phyloP scores from a whole-genome alignment of 2,329 filamentous ascomycete species.

The Penicillium expansum region DNA sequence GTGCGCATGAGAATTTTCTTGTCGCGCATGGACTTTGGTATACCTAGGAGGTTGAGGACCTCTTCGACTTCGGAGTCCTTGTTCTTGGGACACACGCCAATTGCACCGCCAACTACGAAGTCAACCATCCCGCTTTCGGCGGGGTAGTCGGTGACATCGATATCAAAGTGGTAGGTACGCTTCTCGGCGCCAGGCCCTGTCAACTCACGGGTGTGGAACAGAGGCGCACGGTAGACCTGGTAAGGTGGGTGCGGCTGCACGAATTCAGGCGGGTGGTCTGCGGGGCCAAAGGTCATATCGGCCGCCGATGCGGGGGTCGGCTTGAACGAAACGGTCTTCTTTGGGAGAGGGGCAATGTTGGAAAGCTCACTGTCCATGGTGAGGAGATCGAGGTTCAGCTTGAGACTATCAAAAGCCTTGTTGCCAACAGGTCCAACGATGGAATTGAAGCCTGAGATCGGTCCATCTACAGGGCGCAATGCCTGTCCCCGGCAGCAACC shows the following conservation, averaged over 20 bases:
- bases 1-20: constrained; percentile 80
- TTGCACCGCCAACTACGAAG: constrained; percentile 94
- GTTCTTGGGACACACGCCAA: constrained; percentile 90
- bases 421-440: constrained; percentile 67
- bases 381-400: constrained; percentile 72
- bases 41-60: constrained; percentile 74
- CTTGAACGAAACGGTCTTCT: constrained; percentile 68
- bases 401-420: constrained; percentile 75
- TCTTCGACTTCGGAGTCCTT: constrained; percentile 73
- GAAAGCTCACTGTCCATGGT: constrained; percentile 68
- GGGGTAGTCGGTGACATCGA: constrained; percentile 94
- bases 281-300: constrained; percentile 35
- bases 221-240: constrained; percentile 83
- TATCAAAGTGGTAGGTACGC: constrained; percentile 94
- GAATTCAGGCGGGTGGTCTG: constrained; percentile 73
- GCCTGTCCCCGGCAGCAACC: constrained; percentile 62
- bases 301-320: constrained; percentile 36
- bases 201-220: constrained; percentile 80
- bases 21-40: constrained; percentile 79
- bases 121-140: constrained; percentile 75
- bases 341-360: constrained; percentile 68
- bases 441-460: constrained; percentile 45
- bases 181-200: constrained; percentile 90
- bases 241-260: constrained; percentile 95
- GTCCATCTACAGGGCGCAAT: constrained; percentile 45